Evolutionary conservation across 495 filamentous ascomycete species (phyloP).

Genomic region (Xylaria scruposa): DNA sequence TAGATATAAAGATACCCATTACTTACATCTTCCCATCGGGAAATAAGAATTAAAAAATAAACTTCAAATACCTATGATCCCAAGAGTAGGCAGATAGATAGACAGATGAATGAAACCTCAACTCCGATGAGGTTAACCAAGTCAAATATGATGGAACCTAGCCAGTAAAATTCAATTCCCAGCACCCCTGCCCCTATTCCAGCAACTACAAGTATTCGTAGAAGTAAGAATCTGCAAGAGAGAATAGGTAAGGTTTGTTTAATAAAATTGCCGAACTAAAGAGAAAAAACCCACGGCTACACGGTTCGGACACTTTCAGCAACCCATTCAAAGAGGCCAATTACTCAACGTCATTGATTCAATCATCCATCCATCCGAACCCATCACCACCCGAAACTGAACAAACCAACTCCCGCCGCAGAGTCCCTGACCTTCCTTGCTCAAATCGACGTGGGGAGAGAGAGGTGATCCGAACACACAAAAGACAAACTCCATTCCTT

Average conservation of each 20-base stretch:
- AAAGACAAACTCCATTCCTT: not conserved
- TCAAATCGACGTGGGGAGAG: not conserved
- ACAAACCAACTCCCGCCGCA: not conserved
- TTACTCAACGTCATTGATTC: not conserved
- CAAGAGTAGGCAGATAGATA: not conserved
- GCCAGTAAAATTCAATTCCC: not conserved
- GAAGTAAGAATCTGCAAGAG: not conserved
- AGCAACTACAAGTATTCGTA: too few species aligned
- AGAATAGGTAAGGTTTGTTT: not conserved
- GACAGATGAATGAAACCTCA: not conserved
- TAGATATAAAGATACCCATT: slow-evolving; percentile 1
- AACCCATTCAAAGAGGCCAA: not conserved
- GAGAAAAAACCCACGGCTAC: not conserved
- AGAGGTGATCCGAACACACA: not conserved
- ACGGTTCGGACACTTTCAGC: not conserved
- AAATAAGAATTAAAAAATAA: not conserved
- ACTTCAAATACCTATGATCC: not conserved
- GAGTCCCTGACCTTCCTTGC: not conserved
- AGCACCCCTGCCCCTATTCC: not conserved
- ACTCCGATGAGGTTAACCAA: not conserved
- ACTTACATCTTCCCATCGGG: not conserved
- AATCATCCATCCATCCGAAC: not conserved
- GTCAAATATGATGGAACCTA: not conserved
- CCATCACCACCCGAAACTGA: not conserved
- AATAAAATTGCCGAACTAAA: not conserved